These are phyloP conservation scores for Rugonectria rugulosa DNA, from an alignment of 2,329 filamentous ascomycete species.

Conservation along the genomic window DNA sequence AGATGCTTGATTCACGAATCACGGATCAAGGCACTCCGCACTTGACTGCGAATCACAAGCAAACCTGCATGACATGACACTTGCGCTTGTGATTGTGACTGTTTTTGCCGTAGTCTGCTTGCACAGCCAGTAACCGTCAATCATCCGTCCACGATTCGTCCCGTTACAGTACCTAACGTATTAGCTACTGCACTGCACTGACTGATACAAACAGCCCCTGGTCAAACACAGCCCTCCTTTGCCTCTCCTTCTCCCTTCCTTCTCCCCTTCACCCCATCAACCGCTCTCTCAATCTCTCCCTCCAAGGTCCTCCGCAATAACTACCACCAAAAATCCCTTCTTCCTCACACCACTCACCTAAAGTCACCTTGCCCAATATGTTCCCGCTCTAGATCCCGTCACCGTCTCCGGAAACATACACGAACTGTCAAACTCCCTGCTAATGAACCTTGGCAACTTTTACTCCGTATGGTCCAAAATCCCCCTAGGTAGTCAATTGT, in stretches of 20 bases:
- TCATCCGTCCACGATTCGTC: not conserved
- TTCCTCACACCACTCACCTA: not conserved
- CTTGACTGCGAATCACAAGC: too few species aligned
- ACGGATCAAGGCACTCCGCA: too few species aligned
- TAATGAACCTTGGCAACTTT: constrained; percentile 10
- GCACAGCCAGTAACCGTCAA: not conserved
- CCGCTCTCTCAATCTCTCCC: not conserved
- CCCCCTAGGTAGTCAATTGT: too few species aligned
- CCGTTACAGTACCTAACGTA: not conserved
- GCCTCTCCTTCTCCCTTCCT: too few species aligned
- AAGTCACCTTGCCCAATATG: not conserved
- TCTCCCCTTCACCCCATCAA: constrained; percentile 18
- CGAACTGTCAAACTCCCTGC: constrained; percentile 6
- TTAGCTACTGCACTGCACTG: too few species aligned
- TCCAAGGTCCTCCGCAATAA: not conserved
- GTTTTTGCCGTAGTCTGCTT: not conserved
- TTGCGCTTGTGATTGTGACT: not conserved
- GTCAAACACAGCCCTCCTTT: not conserved
- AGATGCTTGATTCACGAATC: too few species aligned
- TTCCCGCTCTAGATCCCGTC: not conserved
- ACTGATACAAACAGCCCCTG: too few species aligned
- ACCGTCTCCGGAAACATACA: not conserved
- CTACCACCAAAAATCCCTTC: not conserved
- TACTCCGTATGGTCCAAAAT: too few species aligned
- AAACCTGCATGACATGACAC: too few species aligned